Base-by-base conservation (phyloP, 2,329 filamentous ascomycete species). In the Exserohilum turcica region DNA sequence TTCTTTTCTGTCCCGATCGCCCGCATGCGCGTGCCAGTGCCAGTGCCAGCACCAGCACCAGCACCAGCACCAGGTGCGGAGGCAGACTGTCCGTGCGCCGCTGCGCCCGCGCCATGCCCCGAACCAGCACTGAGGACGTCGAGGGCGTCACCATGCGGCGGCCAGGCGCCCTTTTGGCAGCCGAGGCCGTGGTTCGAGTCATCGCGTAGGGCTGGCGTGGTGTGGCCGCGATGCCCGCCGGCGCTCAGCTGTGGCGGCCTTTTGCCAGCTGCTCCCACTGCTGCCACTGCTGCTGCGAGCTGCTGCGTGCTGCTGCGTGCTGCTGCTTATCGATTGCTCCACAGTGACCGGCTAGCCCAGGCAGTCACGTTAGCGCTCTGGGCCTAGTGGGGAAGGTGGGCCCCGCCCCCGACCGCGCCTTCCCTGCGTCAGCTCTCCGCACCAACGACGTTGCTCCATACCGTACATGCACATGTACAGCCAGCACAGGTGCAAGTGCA, bases 391-490 rank as follows among this genome's bases (percentile, higher is more conserved):
- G 51, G 58, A 52, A 60, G 52, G 54, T 60, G 63, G 58, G 58
- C 43, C 21, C 21, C 54, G 58, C 43, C 21, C 21, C 54, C 54
- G 46, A 57, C 39, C 47, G 54, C 52, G 57, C 47, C 59, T 63
- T 58, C 63, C 63, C 63, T 65, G 63, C 60, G 56, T 59, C 59
- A 45, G 44, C 51, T 51, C 58, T 59, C 56, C 51, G 54, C 59
- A 38, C 48, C 50, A 43, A 51, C 55, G 54, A 48, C 54, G 54
- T 59, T 59, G 52, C 56, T 52, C 50, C 50, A 50, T 54, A 28
- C 38, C 44, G 18, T 42, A 18, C 33, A 42, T 13, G 40, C 29
- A 53, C 27, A 39, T 36, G n/a, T n/a, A n/a, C n/a, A n/a, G n/a
- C n/a, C n/a, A n/a, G n/a, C n/a, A n/a, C n/a, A n/a, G n/a, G n/a